Base-by-base conservation (phyloP, 768 basidiomycete genomes). In the Mycena amicta region DNA sequence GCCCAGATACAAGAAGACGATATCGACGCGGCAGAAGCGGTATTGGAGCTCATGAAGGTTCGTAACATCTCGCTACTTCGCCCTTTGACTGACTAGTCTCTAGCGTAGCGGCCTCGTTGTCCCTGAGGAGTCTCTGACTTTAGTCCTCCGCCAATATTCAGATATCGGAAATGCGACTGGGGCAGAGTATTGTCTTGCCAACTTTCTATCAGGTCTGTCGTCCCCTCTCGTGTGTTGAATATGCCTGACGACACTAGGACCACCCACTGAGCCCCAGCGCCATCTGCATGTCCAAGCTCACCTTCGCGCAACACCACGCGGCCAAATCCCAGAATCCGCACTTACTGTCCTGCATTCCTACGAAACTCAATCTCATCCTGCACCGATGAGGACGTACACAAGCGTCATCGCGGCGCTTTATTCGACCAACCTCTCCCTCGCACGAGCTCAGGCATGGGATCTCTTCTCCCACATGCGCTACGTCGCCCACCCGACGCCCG, bases 401-500 rank as follows among this genome's bases (percentile, higher is more conserved):
- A 77, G 83, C 22, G 73, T 88, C 47, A 89, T 96, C 57, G 75
- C 76, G 4, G 71, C 79, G 45, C 86, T 87, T 30, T 83, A 83
- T 64, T 76, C 77, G 41, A 75, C 77, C 26, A 77, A 75, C 6
- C 80, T 77, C 27, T 75, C 83, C 3, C 65, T 80, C 1, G 83
- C 83, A 2, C 83, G 82, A 29, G 89, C 91, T 0, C 88, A 92
- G 59, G 95, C 92, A 2, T 97, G 93, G 93, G 93, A 98, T 68
- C 82, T 98, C 39, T 98, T 93, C 71, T 78, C 90, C 2, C 96
- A 99, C 72, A 95, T 97, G 92, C 92, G 96, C 46, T 95, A 97
- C 60, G 91, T 92, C 15, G 93, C 96, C 1, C 94, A 98, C 69
- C 87, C 93, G 1, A 75, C 76, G 3, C 95, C 95, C 0, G 86